phyloP scores from a whole-genome alignment of 164 flowering plant species.

The Warburgia ugandensis region DNA sequence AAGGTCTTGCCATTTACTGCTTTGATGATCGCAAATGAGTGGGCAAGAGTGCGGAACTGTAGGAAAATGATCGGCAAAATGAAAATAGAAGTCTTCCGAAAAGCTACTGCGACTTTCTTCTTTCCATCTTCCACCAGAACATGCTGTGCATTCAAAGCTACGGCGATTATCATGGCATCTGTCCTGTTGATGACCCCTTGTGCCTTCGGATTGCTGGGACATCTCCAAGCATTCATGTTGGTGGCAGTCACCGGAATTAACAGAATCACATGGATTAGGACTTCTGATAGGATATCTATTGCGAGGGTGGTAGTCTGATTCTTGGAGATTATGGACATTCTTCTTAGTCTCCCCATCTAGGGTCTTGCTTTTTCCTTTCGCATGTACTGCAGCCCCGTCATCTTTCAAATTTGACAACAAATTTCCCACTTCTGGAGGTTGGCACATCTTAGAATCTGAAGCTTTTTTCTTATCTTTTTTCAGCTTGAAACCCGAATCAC shows the following conservation, averaged over 20 bases:
- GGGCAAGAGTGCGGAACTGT: slow-evolving; percentile 51
- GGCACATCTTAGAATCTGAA: slow-evolving; percentile 6
- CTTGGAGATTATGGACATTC: slow-evolving; percentile 13
- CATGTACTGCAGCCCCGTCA: too few relatives aligned
- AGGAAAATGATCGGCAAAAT: slow-evolving; percentile 18
- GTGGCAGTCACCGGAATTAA: too few relatives aligned
- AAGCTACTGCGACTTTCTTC: slow-evolving; percentile 22
- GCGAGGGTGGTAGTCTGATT: slow-evolving; percentile 11
- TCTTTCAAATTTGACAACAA: slow-evolving; percentile 10
- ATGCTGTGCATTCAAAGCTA: slow-evolving; percentile 17
- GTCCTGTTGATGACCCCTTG: not conserved
- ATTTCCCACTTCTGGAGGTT: slow-evolving; percentile 12
- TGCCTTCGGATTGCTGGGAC: slow-evolving; percentile 2
- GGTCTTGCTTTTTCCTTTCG: slow-evolving; percentile 12
- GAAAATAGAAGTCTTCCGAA: slow-evolving; percentile 27
- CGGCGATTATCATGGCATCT: not conserved
- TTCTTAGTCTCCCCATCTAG: slow-evolving; percentile 14
- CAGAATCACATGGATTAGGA: slow-evolving; percentile 2
- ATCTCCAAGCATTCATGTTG: slow-evolving; percentile 14
- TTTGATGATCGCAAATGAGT: slow-evolving; percentile 28
- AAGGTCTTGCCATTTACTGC: slow-evolving; percentile 9
- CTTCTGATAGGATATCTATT: slow-evolving; percentile 18
- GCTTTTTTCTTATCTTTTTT: slow-evolving; percentile 12
- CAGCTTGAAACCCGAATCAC: slow-evolving; percentile 6
- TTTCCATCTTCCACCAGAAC: slow-evolving; percentile 11